Percentiles rank a stretch among this genome's conserved stretches.
Evolutionary conservation across 305 asterid species (phyloP).

Genomic region (Withania somnifera): DNA sequence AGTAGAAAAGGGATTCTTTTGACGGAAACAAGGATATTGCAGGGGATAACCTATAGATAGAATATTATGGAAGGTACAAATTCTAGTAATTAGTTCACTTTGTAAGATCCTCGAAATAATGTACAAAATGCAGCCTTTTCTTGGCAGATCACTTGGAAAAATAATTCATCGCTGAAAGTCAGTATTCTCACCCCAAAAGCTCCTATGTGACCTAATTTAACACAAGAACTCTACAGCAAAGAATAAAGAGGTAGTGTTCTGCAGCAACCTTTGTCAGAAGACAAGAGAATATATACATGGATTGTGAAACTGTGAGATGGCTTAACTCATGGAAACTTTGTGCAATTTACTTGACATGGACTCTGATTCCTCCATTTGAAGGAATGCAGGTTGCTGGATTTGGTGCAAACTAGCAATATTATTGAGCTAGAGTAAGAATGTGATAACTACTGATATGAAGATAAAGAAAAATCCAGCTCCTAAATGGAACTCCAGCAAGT

Average conservation of each 20-base stretch:
- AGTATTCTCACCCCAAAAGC: not conserved
- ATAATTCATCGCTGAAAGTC: not conserved
- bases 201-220: not conserved
- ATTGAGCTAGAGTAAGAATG: not conserved
- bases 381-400: not conserved
- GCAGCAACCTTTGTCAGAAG: not conserved
- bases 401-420: not conserved
- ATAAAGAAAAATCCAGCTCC: not conserved
- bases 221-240: not conserved
- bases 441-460: not conserved
- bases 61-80: not conserved
- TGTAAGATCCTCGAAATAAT: not conserved
- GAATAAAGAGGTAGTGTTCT: not conserved
- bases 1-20: not conserved
- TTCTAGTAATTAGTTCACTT: not conserved
- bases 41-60: not conserved
- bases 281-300: not conserved
- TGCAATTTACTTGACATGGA: not conserved
- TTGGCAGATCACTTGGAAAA: not conserved
- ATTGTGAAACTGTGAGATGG: not conserved
- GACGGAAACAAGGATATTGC: not conserved
- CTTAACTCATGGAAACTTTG: not conserved
- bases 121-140: not conserved
- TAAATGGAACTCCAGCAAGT: not conserved
- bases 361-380: not conserved